Conservation (phyloP, 345 rosid species). For the Aquilaria malaccensis region DNA sequence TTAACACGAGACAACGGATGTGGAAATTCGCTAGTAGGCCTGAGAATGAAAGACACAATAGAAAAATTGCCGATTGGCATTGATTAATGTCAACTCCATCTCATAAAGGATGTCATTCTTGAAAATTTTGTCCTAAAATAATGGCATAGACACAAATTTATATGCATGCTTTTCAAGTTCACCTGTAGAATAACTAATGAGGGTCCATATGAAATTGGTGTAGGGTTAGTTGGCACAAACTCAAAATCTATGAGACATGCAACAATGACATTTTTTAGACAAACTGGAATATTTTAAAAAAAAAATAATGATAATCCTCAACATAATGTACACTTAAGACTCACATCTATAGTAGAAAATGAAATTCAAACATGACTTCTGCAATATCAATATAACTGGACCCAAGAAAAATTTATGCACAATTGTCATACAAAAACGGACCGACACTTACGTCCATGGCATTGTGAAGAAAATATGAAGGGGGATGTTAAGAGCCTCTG, state of each 20-base stretch:
- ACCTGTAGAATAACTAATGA: too few species aligned
- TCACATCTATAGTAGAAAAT: too few species aligned
- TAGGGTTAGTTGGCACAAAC: too few species aligned
- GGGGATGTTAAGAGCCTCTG: constrained; percentile 96
- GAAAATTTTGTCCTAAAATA: background rate
- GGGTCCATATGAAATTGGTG: too few species aligned
- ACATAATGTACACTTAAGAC: too few species aligned
- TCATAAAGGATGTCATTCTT: constrained; percentile 18
- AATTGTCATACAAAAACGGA: background rate
- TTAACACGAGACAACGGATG: constrained; percentile 96
- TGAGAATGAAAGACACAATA: constrained; percentile 10
- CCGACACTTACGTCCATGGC: constrained; percentile 98
- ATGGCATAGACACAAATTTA: too few species aligned
- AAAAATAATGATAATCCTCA: too few species aligned
- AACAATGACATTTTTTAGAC: too few species aligned
- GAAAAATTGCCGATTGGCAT: background rate
- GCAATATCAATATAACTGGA: constrained; percentile 3
- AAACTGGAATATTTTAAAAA: too few species aligned
- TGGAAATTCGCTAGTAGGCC: constrained; percentile 92
- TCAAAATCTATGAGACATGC: too few species aligned
- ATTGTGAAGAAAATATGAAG: constrained; percentile 96
- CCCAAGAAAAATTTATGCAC: constrained; percentile 11
- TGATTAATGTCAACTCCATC: constrained; percentile 18
- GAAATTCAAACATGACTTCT: background rate
- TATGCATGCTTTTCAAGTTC: too few species aligned